Base-by-base conservation (phyloP, 2,329 filamentous ascomycete species). In the Xenosphaeropsis pyriputrescens region DNA sequence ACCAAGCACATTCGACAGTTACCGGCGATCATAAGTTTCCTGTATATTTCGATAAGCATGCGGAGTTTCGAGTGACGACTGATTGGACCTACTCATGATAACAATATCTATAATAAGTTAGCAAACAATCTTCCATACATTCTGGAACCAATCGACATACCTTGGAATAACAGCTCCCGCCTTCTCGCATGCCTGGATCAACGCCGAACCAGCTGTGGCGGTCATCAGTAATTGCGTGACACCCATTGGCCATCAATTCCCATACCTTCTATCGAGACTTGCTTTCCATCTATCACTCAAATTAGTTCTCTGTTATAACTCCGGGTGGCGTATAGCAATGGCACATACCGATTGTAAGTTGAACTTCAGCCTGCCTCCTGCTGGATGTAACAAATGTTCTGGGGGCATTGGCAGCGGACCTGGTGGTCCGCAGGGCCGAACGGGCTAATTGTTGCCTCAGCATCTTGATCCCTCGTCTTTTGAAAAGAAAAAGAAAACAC, bases 1-100 rank as follows among this genome's bases (percentile, higher is more conserved):
- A 98, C 91, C 56, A 98, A 68, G 65, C 91, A 98, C 91, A 98
- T 98, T 68, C 91, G 86, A 63, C 91, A 98, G 66, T 96, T 98
- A 63, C 91, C 91, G 55, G 91, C 91, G 71, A 98, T 94, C 80
- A 93, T 86, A 51, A 98, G 74, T 67, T 98, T 96, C 60, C 84
- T 89, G 55, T 53, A 47, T 40, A 32, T 45, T 53, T 54, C 37
- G 43, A 39, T 35, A 37, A 45, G 50, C 47, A 40, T 45, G 3
- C 12, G 22, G 44, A 47, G 43, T 44, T 42, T n/a, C 6, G 33
- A 7, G n/a, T 3, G 11, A 32, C 9, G 31, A 13, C 17, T 18
- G 13, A 12, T 12, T 4, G 32, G 51, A 67, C 75, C 65, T 75
- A 85, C 82, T 96, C 89, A 74, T 95, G 89, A 65, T 96, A 96